A percentile compares a stretch with the other conserved stretches of the same genome.
These are phyloP conservation scores for Rhinocladiella similis DNA, from an alignment of 2,329 filamentous ascomycete species.

Conservation along the genomic window DNA sequence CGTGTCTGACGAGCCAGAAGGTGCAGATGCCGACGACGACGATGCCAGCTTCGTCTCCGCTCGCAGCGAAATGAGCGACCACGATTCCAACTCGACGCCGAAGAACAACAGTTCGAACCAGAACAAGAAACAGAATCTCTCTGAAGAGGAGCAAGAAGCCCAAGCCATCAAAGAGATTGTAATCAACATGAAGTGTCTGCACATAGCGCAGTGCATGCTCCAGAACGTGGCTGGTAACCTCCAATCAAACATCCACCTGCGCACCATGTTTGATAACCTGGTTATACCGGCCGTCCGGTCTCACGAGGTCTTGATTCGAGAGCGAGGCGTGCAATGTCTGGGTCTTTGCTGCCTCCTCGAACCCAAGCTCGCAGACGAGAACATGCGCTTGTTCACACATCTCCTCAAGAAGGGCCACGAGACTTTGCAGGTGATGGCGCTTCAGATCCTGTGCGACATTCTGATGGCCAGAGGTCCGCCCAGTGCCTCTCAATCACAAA, in stretches of 20 bases:
- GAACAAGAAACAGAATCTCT: slow-evolving; percentile 17
- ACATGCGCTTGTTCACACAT: slow-evolving; percentile 88
- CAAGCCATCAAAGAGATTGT: slow-evolving; percentile 89
- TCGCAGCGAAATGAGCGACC: slow-evolving; percentile 75
- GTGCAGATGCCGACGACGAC: slow-evolving; percentile 53
- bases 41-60: slow-evolving; percentile 94
- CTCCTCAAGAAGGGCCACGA: slow-evolving; percentile 94
- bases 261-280: slow-evolving; percentile 96
- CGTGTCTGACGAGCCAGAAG: slow-evolving; percentile 42
- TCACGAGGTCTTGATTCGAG: slow-evolving; percentile 87
- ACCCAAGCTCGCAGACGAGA: slow-evolving; percentile 85
- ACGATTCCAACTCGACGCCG: slow-evolving; percentile 48
- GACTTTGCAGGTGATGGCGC: slow-evolving; percentile 80
- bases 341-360: slow-evolving; percentile 90
- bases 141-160: slow-evolving; percentile 48
- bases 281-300: slow-evolving; percentile 93
- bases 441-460: slow-evolving; percentile 92
- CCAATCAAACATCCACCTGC: slow-evolving; percentile 86
- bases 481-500: slow-evolving; percentile 55
- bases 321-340: slow-evolving; percentile 84
- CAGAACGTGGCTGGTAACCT: slow-evolving; percentile 86
- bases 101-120: slow-evolving; percentile 30
- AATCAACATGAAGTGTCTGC: slow-evolving; percentile 97
- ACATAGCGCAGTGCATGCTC: slow-evolving; percentile 97
- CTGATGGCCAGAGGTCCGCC: slow-evolving; percentile 68